Percentiles rank a stretch among this genome's conserved stretches.
phyloP scores from a whole-genome alignment of 2,329 filamentous ascomycete genomes.

The Aspergillus phoenicis region DNA sequence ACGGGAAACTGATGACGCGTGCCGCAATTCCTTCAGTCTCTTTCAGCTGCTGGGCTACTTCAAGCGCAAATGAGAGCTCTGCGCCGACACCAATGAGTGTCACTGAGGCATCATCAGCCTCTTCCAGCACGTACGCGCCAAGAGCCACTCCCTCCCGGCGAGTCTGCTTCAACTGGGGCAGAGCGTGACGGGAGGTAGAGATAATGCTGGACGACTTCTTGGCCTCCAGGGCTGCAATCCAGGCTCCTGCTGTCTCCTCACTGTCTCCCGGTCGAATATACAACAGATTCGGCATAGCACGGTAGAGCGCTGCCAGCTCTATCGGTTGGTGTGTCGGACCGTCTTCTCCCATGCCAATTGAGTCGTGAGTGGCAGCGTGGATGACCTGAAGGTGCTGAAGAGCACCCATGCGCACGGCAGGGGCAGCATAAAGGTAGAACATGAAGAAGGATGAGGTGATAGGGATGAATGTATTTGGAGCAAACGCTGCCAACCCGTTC shows the following conservation, averaged over 20 bases:
- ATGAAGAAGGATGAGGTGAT: slow-evolving; percentile 65
- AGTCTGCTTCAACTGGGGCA: slow-evolving; percentile 44
- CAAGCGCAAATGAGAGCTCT: slow-evolving; percentile 52
- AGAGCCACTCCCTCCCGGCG: slow-evolving; percentile 41
- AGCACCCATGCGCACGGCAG: slow-evolving; percentile 63
- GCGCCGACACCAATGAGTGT: slow-evolving; percentile 56
- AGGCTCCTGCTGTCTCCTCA: slow-evolving; percentile 57
- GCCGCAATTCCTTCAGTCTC: slow-evolving; percentile 40
- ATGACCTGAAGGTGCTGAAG: slow-evolving; percentile 59
- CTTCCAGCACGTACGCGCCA: slow-evolving; percentile 48
- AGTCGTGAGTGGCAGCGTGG: slow-evolving; percentile 64
- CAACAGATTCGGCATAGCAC: slow-evolving; percentile 64
- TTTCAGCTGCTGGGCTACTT: slow-evolving; percentile 47
- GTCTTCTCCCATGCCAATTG: slow-evolving; percentile 62
- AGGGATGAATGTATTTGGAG: slow-evolving; percentile 58
- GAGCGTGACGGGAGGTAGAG: slow-evolving; percentile 47
- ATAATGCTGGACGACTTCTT: slow-evolving; percentile 47
- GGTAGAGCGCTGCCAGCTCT: slow-evolving; percentile 59
- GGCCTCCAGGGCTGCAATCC: slow-evolving; percentile 44
- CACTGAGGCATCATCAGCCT: slow-evolving; percentile 40
- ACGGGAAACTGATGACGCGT: slow-evolving; percentile 55
- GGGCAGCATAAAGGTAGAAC: slow-evolving; percentile 62
- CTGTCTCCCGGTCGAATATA: slow-evolving; percentile 63
- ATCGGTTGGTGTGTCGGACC: slow-evolving; percentile 67
- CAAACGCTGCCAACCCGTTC: slow-evolving; percentile 68